Conservation (phyloP, 2,329 filamentous ascomycete species). For the Stagonosporopsis tanaceti region DNA sequence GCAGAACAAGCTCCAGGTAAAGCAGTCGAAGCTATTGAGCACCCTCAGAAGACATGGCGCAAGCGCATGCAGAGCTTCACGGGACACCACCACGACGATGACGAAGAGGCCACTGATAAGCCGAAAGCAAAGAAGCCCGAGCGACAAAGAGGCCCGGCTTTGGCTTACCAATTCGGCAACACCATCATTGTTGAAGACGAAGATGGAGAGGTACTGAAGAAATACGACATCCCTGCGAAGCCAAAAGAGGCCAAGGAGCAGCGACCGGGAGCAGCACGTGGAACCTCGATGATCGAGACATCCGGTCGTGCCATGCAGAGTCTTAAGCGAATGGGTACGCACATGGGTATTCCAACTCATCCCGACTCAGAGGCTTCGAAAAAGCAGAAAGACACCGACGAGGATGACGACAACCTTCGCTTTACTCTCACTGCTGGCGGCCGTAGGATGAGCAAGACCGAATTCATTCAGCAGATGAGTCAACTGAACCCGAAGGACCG, state of each 20-base stretch:
- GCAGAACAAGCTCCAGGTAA: constrained; percentile 47
- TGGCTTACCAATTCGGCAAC: constrained; percentile 85
- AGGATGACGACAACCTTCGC: constrained; percentile 75
- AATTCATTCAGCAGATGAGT: constrained; percentile 78
- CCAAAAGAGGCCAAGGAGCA: constrained; percentile 44
- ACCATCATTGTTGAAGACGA: constrained; percentile 91
- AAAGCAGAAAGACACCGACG: constrained; percentile 54
- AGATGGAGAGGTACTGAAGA: constrained; percentile 85
- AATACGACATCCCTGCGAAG: constrained; percentile 74
- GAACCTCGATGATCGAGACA: constrained; percentile 39
- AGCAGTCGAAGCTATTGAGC: constrained; percentile 45
- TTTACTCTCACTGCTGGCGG: constrained; percentile 80
- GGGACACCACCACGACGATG: constrained; percentile 51
- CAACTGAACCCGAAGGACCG: constrained; percentile 73
- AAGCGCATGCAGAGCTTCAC: constrained; percentile 58
- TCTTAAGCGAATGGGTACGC: constrained; percentile 61
- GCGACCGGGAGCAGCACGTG: constrained; percentile 41
- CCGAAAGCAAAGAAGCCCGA: constrained; percentile 44
- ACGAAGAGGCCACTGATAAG: constrained; percentile 47
- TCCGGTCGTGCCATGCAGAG: constrained; percentile 53
- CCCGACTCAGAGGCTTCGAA: constrained; percentile 38
- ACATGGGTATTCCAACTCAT: constrained; percentile 56
- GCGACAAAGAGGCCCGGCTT: constrained; percentile 71
- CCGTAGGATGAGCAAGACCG: constrained; percentile 78
- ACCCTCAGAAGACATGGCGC: constrained; percentile 52